Evolutionary conservation across 2,329 filamentous ascomycete species (phyloP).

Genomic region (Fusarium sp.): DNA sequence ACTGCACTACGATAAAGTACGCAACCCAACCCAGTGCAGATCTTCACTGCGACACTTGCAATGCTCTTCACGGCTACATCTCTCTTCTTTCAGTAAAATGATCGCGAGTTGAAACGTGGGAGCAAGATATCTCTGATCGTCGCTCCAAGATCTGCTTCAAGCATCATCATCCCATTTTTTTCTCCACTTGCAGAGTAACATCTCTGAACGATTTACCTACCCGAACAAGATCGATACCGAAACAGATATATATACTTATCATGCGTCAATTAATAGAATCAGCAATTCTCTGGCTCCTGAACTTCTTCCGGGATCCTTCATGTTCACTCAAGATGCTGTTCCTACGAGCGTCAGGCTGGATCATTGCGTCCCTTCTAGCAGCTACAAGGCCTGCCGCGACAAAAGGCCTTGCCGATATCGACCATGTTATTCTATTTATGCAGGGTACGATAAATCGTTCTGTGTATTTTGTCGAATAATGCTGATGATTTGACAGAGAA

Average conservation of each 20-base stretch:
- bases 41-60: constrained; percentile 9
- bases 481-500: background rate
- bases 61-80: background rate
- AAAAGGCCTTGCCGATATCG: constrained; percentile 9
- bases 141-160: background rate
- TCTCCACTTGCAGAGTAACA: background rate
- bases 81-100: constrained; percentile 9
- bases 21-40: background rate
- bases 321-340: constrained; percentile 9
- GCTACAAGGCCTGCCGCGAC: background rate
- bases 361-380: background rate
- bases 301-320: background rate
- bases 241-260: background rate
- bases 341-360: background rate
- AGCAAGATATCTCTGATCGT: background rate
- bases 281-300: background rate
- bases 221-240: too few species aligned
- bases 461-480: too few species aligned
- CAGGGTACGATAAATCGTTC: background rate
- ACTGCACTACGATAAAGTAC: background rate
- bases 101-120: constrained; percentile 12
- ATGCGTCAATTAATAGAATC: constrained; percentile 5
- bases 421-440: constrained; percentile 18
- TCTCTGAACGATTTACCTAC: too few species aligned
- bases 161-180: background rate